A percentile compares a stretch with the other conserved stretches of the same genome.
Conservation (phyloP, 2,329 filamentous ascomycete genomes). For the Gnomoniopsis sp. region DNA sequence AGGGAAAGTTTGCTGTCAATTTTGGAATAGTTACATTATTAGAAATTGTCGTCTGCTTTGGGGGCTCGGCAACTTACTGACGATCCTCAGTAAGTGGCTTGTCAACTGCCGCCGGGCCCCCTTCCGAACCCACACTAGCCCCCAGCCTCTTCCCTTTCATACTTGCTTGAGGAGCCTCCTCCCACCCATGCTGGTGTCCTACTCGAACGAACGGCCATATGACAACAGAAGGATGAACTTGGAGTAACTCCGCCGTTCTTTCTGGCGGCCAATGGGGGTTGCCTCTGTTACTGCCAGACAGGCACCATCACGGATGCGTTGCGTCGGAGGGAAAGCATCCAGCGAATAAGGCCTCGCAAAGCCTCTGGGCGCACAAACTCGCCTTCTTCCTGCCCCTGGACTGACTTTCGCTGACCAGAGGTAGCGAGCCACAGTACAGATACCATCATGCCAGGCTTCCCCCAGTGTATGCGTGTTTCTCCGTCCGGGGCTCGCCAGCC, state of each 20-base stretch:
- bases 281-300: neutral
- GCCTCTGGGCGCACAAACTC: neutral
- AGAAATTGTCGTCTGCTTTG: neutral
- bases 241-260: neutral
- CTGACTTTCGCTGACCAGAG: neutral
- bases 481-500: neutral
- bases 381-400: neutral
- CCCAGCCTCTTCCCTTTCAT: neutral
- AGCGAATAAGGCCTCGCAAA: neutral
- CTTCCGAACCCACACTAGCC: neutral
- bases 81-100: neutral
- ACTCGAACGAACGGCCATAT: neutral
- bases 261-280: neutral
- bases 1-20: no score
- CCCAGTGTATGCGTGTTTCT: neutral
- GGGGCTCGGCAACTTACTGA: neutral
- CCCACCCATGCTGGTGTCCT: neutral
- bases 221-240: neutral
- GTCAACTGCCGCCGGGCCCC: constrained; percentile 6
- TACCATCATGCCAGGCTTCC: neutral
- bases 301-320: neutral
- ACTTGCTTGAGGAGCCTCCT: neutral
- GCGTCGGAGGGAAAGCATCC: neutral
- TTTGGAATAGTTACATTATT: no score
- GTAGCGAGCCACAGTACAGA: neutral